These are phyloP conservation scores for Paraleonurus japonicus DNA, from an alignment of 257 asterid genomes.

Conservation along the genomic window DNA sequence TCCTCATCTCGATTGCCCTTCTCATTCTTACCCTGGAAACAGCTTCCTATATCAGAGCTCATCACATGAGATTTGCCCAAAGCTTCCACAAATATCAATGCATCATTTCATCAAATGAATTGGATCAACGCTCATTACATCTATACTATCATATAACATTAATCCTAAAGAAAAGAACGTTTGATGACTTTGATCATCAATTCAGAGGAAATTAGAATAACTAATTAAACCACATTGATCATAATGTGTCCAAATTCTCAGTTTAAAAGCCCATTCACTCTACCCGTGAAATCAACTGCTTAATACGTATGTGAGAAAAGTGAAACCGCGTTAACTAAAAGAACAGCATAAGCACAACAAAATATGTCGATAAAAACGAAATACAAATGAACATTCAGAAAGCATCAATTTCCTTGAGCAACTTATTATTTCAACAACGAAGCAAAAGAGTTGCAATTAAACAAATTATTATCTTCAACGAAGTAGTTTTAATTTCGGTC, in stretches of 20 bases:
- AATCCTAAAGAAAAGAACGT: no score
- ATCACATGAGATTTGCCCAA: slow-evolving; percentile 53
- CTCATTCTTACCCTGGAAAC: slow-evolving; percentile 26
- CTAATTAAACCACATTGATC: neutral
- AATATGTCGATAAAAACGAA: no score
- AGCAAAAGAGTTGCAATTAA: no score
- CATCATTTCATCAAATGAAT: slow-evolving; percentile 6
- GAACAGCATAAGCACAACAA: no score
- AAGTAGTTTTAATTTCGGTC: no score
- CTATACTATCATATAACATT: neutral
- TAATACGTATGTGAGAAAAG: no score
- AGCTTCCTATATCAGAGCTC: slow-evolving; percentile 1
- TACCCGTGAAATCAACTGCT: neutral
- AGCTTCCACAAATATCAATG: slow-evolving; percentile 24
- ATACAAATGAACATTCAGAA: no score
- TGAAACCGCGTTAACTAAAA: no score
- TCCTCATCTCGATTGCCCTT: slow-evolving; percentile 34
- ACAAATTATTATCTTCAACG: no score
- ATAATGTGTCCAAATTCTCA: neutral
- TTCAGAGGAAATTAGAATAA: neutral
- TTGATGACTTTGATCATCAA: no score
- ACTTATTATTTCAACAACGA: no score
- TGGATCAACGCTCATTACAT: neutral
- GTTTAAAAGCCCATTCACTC: neutral
- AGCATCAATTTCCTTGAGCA: no score